Evolutionary conservation across 1,284 basidiomycete species (phyloP).

Genomic region (Sporisorium scitamineum): DNA sequence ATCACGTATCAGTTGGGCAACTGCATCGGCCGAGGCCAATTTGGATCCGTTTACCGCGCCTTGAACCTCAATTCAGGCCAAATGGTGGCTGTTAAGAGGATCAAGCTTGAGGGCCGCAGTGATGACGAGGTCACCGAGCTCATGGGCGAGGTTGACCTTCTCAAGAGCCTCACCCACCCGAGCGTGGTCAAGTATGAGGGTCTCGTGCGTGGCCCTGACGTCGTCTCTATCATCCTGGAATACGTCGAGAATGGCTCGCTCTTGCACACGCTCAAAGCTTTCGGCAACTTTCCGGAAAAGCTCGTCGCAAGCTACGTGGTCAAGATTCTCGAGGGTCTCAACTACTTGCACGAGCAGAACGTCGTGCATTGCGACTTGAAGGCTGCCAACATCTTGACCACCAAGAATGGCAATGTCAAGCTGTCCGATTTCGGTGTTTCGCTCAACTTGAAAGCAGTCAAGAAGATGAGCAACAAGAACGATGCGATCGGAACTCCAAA

Average conservation of each 20-base stretch:
- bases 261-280: constrained; percentile 75
- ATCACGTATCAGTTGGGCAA: constrained; percentile 79
- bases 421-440: constrained; percentile 74
- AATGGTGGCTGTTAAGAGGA: constrained; percentile 84
- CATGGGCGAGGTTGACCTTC: constrained; percentile 97
- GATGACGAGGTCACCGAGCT: constrained; percentile 99
- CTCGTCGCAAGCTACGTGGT: constrained; percentile 90
- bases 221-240: constrained; percentile 73
- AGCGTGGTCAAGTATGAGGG: constrained; percentile 98
- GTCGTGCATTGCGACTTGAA: constrained; percentile 74
- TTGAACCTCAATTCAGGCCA: constrained; percentile 77
- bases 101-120: constrained; percentile 93
- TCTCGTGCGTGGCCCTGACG: constrained; percentile 66
- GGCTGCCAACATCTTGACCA: constrained; percentile 74
- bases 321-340: constrained; percentile 89
- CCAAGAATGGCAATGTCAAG: constrained; percentile 73
- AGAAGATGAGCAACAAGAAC: constrained; percentile 78
- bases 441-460: constrained; percentile 64
- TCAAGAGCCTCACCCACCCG: constrained; percentile 94
- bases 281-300: constrained; percentile 92
- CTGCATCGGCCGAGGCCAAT: constrained; percentile 94
- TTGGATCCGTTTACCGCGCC: constrained; percentile 92
- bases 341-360: constrained; percentile 94
- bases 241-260: constrained; percentile 75
- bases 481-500: constrained; percentile 89